Conservation (phyloP, 345 rosid genomes). For the Leavenworthia alabamica region DNA sequence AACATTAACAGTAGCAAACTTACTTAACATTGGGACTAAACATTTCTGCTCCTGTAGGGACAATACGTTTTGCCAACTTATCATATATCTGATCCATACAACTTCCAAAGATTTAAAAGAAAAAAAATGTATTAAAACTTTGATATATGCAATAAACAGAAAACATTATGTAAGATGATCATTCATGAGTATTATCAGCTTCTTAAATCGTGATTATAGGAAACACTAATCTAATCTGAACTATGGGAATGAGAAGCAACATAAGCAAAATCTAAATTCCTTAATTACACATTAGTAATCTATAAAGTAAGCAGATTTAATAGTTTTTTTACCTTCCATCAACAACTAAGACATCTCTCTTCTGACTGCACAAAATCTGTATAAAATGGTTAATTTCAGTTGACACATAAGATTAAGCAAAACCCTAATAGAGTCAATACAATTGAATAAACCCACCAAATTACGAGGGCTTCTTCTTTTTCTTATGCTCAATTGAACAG, state of each 20-base stretch:
- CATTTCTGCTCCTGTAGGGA: constrained; percentile 56
- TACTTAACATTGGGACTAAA: constrained; percentile 52
- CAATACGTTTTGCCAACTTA: constrained; percentile 54
- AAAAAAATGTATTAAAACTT: not conserved
- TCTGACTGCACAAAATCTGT: constrained; percentile 52
- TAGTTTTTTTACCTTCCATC: constrained; percentile 52
- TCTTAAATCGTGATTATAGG: not conserved
- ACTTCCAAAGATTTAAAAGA: constrained; percentile 29
- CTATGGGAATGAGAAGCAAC: not conserved
- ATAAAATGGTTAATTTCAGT: not conserved
- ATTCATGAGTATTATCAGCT: not conserved
- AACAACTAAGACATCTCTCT: constrained; percentile 42
- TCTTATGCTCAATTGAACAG: constrained; percentile 31
- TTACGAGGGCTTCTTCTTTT: constrained; percentile 28
- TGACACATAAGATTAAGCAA: not conserved
- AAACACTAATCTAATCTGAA: not conserved
- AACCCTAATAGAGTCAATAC: not conserved
- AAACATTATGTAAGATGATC: not conserved
- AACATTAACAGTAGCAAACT: constrained; percentile 18
- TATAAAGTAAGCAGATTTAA: not conserved
- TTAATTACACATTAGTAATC: not conserved
- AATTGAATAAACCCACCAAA: constrained; percentile 10
- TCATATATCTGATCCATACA: constrained; percentile 80
- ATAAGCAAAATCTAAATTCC: not conserved
- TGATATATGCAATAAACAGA: not conserved